Conservation (phyloP, 192 early-diverging fungal species). For the Backusella australiensis region DNA sequence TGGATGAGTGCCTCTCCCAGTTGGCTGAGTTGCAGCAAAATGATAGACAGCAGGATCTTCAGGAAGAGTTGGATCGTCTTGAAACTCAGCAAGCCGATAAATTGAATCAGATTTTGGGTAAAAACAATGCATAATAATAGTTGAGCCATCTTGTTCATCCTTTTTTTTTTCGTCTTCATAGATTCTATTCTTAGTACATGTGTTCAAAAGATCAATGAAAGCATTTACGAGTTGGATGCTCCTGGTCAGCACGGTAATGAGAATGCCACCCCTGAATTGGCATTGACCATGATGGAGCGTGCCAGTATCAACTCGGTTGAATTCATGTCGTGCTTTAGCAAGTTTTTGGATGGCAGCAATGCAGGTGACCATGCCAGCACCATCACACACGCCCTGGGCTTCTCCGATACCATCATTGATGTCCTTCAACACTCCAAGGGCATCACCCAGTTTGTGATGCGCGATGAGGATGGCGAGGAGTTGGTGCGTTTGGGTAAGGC, state of each 20-base stretch:
- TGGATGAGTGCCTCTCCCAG: constrained; percentile 77
- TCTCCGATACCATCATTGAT: constrained; percentile 81
- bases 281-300: constrained; percentile 89
- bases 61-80: constrained; percentile 65
- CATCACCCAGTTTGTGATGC: constrained; percentile 75
- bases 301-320: constrained; percentile 66
- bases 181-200: constrained; percentile 88
- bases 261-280: constrained; percentile 88
- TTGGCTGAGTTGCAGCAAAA: constrained; percentile 69
- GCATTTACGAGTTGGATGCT: constrained; percentile 82
- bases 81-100: constrained; percentile 61
- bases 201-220: constrained; percentile 85
- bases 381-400: constrained; percentile 74
- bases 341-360: constrained; percentile 40
- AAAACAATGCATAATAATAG: neutral
- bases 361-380: constrained; percentile 81
- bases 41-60: constrained; percentile 49
- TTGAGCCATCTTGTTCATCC: neutral
- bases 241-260: constrained; percentile 82
- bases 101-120: constrained; percentile 71
- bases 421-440: constrained; percentile 90
- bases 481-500: constrained; percentile 65
- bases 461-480: constrained; percentile 79
- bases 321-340: constrained; percentile 48
- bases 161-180: constrained; percentile 20